These are phyloP conservation scores for Aspergillus wentii DNA, from an alignment of 495 filamentous ascomycete genomes.

Conservation along the genomic window DNA sequence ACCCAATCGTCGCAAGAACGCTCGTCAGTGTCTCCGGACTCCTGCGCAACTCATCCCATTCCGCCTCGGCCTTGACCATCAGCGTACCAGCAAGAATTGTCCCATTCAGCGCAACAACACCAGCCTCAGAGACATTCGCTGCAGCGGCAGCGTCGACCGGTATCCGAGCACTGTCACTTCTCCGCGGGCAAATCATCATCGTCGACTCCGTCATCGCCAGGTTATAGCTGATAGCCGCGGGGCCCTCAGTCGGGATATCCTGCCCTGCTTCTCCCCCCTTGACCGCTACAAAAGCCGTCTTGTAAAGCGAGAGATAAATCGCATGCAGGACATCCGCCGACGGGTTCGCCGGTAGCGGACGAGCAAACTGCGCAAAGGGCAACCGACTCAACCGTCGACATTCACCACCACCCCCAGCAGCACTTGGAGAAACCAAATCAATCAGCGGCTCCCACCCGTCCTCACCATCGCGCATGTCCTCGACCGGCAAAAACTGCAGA, in stretches of 20 bases:
- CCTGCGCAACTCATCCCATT: constrained; percentile 61
- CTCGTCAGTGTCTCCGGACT: constrained; percentile 46
- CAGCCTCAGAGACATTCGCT: constrained; percentile 40
- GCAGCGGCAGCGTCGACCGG: constrained; percentile 16
- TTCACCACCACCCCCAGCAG: constrained; percentile 3
- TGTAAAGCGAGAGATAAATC: constrained; percentile 52
- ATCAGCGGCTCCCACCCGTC: constrained; percentile 52
- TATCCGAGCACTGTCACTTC: constrained; percentile 35
- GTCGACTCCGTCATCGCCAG: constrained; percentile 63
- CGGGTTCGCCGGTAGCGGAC: constrained; percentile 34
- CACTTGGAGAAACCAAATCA: constrained; percentile 27
- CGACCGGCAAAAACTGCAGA: constrained; percentile 70
- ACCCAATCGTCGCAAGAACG: constrained; percentile 57
- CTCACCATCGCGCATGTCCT: constrained; percentile 55
- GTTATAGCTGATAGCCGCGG: constrained; percentile 69
- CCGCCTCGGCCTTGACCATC: constrained; percentile 67
- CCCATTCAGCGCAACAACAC: constrained; percentile 65
- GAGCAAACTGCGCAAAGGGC: constrained; percentile 51
- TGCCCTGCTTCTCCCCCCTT: constrained; percentile 5
- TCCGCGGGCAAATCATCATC: constrained; percentile 67
- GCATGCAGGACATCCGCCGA: constrained; percentile 34
- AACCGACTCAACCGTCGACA: constrained; percentile 27
- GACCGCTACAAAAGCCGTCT: constrained; percentile 39
- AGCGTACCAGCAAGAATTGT: constrained; percentile 77
- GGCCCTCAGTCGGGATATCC: constrained; percentile 26